Evolutionary conservation across 306 rosid species (phyloP).

Genomic region (Carpinus viminea): DNA sequence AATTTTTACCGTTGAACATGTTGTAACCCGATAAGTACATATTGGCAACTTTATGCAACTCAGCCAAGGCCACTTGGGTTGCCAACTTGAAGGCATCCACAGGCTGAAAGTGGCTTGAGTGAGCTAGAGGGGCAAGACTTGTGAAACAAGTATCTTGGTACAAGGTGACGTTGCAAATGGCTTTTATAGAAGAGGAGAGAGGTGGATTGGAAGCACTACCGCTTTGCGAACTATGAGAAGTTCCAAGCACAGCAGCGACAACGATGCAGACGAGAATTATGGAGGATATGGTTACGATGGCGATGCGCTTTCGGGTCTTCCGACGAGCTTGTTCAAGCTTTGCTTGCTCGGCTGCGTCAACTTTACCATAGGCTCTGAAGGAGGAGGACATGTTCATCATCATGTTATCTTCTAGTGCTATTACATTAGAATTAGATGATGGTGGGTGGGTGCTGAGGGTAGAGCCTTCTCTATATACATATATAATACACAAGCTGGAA

Average conservation of each 20-base stretch:
- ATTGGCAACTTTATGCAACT: conserved; percentile 34
- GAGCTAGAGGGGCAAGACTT: conserved; percentile 38
- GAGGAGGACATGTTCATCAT: conserved; percentile 38
- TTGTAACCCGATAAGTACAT: conserved; percentile 35
- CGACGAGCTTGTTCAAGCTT: conserved; percentile 46
- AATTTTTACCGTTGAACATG: conserved; percentile 10
- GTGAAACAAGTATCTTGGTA: conserved; percentile 53
- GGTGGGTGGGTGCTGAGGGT: not conserved
- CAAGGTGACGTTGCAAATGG: conserved; percentile 72
- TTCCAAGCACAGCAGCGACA: conserved; percentile 47
- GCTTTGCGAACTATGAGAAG: not conserved
- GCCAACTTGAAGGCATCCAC: conserved; percentile 50
- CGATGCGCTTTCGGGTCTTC: conserved; percentile 52
- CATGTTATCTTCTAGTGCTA: not conserved
- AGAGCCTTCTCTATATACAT: not conserved
- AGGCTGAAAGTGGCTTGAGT: conserved; percentile 43
- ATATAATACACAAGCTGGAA: not conserved
- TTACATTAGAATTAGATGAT: not conserved
- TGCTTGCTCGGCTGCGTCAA: conserved; percentile 49
- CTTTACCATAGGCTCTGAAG: conserved; percentile 51
- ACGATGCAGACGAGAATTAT: conserved; percentile 46
- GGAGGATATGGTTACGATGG: conserved; percentile 51
- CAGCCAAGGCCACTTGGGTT: conserved; percentile 46
- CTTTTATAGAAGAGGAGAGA: conserved; percentile 49
- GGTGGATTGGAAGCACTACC: not conserved